Base-by-base conservation (phyloP, 257 asterid species). In the Nyctanthes arbortristis region DNA sequence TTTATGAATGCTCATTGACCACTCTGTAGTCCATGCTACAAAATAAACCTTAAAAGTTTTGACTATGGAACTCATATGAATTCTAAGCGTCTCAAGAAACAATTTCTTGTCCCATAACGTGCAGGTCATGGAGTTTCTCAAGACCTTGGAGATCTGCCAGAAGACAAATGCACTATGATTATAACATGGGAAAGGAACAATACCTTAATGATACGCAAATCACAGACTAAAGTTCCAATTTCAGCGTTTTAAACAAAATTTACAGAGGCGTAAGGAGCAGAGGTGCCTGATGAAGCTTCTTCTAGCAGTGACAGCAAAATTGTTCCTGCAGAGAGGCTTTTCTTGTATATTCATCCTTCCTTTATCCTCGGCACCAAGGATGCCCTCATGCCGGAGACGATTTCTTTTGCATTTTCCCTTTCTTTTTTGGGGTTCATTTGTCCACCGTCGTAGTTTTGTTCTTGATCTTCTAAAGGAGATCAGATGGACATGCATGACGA, bases 121-220 rank as follows among this genome's bases (percentile, higher is more conserved):
- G 66, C 75, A 92, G 97, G 98, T 93, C 20, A 90, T 86, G 98
- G 96, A 90, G 66, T 88, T 90, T 70, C 91, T 92, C 64, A 90
- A 85, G 81, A 73, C 77, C 20, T 80, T 92, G 88, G 93, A 77
- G 71, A 81, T 40, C 69, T 82, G 91, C 95, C 84, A 87, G 93
- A 82, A 81, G 84, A 80, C 82, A 35, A 70, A 67, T 56, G 65
- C 69, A 30, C 66, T 74, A 24, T 78, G 73, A 30, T 20, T 4
- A 69, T 72, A 66, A 65, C 62, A 4, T 56, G 61, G 72, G 70
- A 58, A 35, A 64, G 29, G 45, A 39, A 18, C 10, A 18, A 47
- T n/a, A 7, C 57, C 39, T 13, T 61, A 55, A 43, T 33, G 32
- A 59, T 64, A 66, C 25, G 52, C 73, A 20, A 63, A 68, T 68